Conservation (phyloP, 352 stramenopile genomes). For the Pythium aristosporum region DNA sequence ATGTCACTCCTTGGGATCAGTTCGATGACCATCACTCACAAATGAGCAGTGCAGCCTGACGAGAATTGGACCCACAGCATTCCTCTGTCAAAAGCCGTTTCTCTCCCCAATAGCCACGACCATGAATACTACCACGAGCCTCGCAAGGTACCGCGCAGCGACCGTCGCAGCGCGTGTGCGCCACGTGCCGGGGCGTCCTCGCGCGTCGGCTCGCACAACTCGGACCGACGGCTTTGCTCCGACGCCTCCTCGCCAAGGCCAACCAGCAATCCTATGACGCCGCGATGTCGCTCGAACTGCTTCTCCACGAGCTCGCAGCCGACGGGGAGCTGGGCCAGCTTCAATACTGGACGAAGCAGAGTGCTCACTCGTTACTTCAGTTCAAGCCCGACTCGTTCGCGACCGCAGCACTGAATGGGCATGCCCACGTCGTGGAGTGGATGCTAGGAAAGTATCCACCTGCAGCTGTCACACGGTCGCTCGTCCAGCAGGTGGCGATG, state of each 20-base stretch:
- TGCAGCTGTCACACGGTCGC: background rate
- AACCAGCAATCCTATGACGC: background rate
- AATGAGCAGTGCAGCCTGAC: no score
- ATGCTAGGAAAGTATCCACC: background rate
- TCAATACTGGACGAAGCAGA: no score
- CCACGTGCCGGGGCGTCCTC: background rate
- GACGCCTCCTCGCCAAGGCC: background rate
- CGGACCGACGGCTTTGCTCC: background rate
- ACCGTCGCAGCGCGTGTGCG: no score
- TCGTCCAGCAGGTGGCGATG: background rate
- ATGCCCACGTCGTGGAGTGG: background rate
- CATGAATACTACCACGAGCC: no score
- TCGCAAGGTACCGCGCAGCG: no score
- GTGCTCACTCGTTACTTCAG: no score
- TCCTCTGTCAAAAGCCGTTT: no score
- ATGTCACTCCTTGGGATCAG: background rate
- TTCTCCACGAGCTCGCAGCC: background rate
- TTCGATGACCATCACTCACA: background rate
- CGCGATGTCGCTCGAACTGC: background rate
- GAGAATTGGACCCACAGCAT: no score
- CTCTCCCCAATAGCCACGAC: no score
- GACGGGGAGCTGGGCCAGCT: no score
- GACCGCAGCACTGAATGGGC: slow-evolving; percentile 1
- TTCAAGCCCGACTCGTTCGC: slow-evolving; percentile 3
- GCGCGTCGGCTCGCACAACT: background rate